phyloP scores from a whole-genome alignment of 2,329 filamentous ascomycete genomes.

The Diaporthe amygdali region DNA sequence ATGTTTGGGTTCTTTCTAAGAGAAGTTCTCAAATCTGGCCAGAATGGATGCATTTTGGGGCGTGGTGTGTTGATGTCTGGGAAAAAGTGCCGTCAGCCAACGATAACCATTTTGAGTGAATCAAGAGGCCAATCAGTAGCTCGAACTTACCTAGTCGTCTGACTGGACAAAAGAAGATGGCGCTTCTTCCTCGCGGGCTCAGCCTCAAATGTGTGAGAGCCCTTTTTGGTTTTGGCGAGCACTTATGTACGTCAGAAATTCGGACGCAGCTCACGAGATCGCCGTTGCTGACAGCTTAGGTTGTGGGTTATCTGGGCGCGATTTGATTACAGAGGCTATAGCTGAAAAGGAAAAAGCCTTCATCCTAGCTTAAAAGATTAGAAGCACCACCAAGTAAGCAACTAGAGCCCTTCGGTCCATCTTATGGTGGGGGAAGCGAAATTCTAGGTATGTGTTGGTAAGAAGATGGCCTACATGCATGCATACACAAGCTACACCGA shows the following conservation, averaged over 20 bases:
- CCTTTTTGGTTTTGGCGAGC: not conserved
- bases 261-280: not conserved
- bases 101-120: not conserved
- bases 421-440: not conserved
- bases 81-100: not conserved
- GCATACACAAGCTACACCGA: not conserved
- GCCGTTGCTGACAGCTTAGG: not conserved
- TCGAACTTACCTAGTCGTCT: not conserved
- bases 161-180: not conserved
- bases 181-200: not conserved
- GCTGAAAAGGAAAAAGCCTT: not conserved
- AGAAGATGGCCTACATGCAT: constrained; percentile 2
- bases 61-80: not conserved
- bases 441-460: not conserved
- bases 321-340: not conserved
- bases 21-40: not conserved
- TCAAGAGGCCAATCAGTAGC: not conserved
- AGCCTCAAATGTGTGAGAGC: not conserved
- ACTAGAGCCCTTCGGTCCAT: not conserved
- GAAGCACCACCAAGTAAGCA: constrained; percentile 6
- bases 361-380: not conserved
- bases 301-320: not conserved
- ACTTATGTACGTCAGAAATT: constrained; percentile 4
- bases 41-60: not conserved
- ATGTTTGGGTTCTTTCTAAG: accelerated